Evolutionary conservation across 2,329 filamentous ascomycete genomes (phyloP).

Genomic region (Aspergillus fumigatus): DNA sequence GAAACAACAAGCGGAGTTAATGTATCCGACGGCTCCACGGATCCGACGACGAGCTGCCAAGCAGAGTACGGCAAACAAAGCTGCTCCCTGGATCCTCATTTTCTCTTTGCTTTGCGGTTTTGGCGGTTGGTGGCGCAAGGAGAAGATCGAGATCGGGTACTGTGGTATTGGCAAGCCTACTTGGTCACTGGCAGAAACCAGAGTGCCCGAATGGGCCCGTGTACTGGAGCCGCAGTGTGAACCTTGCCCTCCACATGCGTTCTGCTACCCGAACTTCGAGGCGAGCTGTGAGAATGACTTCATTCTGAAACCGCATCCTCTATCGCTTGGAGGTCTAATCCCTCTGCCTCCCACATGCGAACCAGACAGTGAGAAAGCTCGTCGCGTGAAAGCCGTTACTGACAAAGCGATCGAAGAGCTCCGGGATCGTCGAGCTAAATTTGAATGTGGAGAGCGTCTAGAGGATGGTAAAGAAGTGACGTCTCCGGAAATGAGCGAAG

Average conservation of each 20-base stretch:
- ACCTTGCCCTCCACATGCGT: conserved; percentile 82
- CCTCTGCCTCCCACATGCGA: conserved; percentile 90
- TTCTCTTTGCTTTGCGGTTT: conserved; percentile 67
- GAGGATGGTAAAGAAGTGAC: conserved; percentile 57
- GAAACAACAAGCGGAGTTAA: conserved; percentile 57
- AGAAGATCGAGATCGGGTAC: conserved; percentile 94
- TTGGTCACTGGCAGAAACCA: conserved; percentile 54
- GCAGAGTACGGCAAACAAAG: conserved; percentile 49
- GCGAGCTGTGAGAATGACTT: conserved; percentile 84
- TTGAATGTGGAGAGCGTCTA: conserved; percentile 76
- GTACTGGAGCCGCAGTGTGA: conserved; percentile 78
- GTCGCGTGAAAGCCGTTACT: conserved; percentile 79
- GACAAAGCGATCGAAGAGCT: conserved; percentile 84
- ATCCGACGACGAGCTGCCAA: conserved; percentile 23
- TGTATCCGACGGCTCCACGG: conserved; percentile 19
- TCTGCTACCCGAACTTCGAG: conserved; percentile 73
- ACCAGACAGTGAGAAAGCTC: conserved; percentile 86
- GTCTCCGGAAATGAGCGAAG: conserved; percentile 62
- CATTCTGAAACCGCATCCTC: conserved; percentile 75
- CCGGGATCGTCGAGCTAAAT: conserved; percentile 78
- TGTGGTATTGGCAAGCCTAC: conserved; percentile 74
- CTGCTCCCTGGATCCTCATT: conserved; percentile 67
- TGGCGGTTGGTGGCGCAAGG: conserved; percentile 80
- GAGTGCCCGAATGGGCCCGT: conserved; percentile 68
- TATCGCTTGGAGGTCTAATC: conserved; percentile 73